These are phyloP conservation scores for Oryza glumipatula DNA, from an alignment of 176 grass and related monocot genomes.

Conservation along the genomic window DNA sequence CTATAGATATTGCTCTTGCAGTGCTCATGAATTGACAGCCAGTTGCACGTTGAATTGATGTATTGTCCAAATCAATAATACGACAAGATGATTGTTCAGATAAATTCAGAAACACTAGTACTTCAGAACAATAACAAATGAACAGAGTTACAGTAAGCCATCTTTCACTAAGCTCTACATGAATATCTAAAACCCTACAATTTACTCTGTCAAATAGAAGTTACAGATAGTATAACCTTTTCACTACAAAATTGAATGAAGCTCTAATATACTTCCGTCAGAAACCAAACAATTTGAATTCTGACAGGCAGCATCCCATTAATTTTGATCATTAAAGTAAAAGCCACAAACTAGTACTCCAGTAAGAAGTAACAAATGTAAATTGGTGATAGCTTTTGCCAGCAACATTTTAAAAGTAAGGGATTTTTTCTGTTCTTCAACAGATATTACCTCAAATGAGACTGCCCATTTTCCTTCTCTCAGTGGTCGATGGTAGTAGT, in stretches of 20 bases:
- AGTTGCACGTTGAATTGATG: background rate
- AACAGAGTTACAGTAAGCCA: background rate
- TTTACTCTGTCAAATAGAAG: background rate
- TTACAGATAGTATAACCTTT: background rate
- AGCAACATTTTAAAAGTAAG: background rate
- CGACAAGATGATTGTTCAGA: background rate
- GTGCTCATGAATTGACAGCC: constrained; percentile 26
- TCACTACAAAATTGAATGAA: constrained; percentile 13
- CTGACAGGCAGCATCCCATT: background rate
- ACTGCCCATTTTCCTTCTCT: constrained; percentile 81
- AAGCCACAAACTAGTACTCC: background rate
- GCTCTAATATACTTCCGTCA: background rate
- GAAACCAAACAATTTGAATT: background rate
- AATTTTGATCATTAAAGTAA: constrained; percentile 7
- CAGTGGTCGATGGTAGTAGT: constrained; percentile 72
- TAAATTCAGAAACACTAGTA: background rate
- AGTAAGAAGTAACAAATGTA: background rate
- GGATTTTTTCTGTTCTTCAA: background rate
- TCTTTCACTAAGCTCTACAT: background rate
- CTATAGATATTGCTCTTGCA: constrained; percentile 15
- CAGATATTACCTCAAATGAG: constrained; percentile 62
- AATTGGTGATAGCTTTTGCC: background rate
- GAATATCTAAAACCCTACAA: background rate
- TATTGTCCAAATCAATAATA: constrained; percentile 14
- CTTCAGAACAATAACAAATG: background rate